These are phyloP conservation scores for Lactarius akahatsu DNA, from an alignment of 768 basidiomycete species.

Conservation along the genomic window DNA sequence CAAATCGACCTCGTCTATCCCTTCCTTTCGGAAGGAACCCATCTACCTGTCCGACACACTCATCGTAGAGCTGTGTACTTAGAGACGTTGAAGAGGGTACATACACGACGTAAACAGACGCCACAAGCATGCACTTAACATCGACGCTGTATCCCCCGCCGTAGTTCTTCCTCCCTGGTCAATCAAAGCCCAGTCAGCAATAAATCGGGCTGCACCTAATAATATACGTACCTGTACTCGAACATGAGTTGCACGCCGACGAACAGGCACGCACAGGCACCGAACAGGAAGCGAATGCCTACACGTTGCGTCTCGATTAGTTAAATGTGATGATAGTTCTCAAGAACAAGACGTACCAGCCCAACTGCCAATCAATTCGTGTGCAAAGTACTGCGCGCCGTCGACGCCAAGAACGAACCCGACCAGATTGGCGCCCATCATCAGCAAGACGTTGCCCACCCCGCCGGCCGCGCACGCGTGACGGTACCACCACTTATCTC, in stretches of 20 bases:
- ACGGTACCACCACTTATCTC: constrained; percentile 71
- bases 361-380: constrained; percentile 59
- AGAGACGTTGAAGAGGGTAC: not conserved
- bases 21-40: too few species aligned
- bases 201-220: not conserved
- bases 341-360: constrained; percentile 49
- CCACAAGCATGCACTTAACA: constrained; percentile 12
- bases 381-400: constrained; percentile 65
- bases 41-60: not conserved
- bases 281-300: constrained; percentile 68
- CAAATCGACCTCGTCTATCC: too few species aligned
- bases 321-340: too few species aligned
- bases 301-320: not conserved
- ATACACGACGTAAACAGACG: not conserved
- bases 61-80: not conserved
- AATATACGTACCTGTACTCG: constrained; percentile 76
- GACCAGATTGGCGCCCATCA: constrained; percentile 91
- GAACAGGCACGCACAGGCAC: constrained; percentile 66
- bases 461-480: constrained; percentile 82
- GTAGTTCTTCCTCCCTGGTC: constrained; percentile 37
- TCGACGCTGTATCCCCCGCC: constrained; percentile 28
- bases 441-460: constrained; percentile 78
- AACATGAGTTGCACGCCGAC: constrained; percentile 91
- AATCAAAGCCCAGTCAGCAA: not conserved
- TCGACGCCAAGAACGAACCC: constrained; percentile 92